Conservation (phyloP, 352 stramenopile genomes). For the Phytophthora brassicae region DNA sequence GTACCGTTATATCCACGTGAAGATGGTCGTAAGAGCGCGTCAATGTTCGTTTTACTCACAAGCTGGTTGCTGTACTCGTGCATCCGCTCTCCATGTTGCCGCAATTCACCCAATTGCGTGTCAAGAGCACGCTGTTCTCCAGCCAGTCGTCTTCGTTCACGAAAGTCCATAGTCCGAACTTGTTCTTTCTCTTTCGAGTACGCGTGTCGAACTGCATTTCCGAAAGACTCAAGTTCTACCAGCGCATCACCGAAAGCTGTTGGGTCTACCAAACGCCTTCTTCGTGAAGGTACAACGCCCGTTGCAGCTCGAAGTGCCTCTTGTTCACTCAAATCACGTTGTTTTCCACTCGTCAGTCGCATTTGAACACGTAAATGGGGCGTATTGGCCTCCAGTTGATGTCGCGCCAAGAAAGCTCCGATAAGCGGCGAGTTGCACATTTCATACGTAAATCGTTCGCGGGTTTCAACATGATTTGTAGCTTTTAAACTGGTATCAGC, state of each 20-base stretch:
- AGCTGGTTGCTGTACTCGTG: constrained; percentile 74
- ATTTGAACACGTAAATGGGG: constrained; percentile 53
- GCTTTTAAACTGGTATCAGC: neutral
- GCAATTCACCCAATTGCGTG: constrained; percentile 41
- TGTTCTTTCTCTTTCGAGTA: constrained; percentile 51
- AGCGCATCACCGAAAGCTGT: constrained; percentile 54
- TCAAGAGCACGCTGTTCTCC: constrained; percentile 44
- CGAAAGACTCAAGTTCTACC: constrained; percentile 56
- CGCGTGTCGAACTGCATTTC: constrained; percentile 44
- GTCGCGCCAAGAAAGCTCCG: constrained; percentile 48
- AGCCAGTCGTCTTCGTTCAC: constrained; percentile 33
- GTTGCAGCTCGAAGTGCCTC: constrained; percentile 46
- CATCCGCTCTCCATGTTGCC: constrained; percentile 36
- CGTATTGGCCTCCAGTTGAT: constrained; percentile 55
- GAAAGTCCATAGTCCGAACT: constrained; percentile 31
- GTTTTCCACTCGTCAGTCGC: constrained; percentile 51
- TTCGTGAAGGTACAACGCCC: constrained; percentile 32
- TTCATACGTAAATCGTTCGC: constrained; percentile 55
- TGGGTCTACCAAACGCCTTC: constrained; percentile 49
- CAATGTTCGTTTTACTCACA: constrained; percentile 55
- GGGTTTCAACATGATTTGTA: constrained; percentile 39
- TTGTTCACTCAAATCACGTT: constrained; percentile 47
- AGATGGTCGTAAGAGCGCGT: constrained; percentile 22
- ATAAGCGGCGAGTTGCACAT: constrained; percentile 75
- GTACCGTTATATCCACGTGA: neutral